Percentiles rank a stretch among this genome's conserved stretches.
These are phyloP conservation scores for Lipomyces oligophaga DNA, from an alignment of 805 yeast genomes.

Conservation along the genomic window DNA sequence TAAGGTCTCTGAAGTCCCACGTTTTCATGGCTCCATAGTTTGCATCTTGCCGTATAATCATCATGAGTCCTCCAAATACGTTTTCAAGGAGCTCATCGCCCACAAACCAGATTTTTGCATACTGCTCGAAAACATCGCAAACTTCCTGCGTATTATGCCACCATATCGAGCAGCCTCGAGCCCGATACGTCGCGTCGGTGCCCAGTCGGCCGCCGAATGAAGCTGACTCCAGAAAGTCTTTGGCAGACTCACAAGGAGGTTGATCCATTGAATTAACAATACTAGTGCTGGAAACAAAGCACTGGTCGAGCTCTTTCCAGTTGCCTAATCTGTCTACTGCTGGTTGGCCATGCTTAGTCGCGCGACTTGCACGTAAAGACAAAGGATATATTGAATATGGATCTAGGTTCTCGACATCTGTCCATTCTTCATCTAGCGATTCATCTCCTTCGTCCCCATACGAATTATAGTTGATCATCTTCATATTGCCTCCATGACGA, in stretches of 20 bases:
- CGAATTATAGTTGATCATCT: too few species aligned
- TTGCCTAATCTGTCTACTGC: background rate
- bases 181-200: constrained; percentile 17
- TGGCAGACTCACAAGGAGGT: constrained; percentile 6
- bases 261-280: background rate
- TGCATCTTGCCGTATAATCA: constrained; percentile 16
- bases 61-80: constrained; percentile 12
- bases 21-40: constrained; percentile 11
- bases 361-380: background rate
- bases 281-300: constrained; percentile 4
- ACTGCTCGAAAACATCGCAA: constrained; percentile 16
- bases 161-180: constrained; percentile 16
- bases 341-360: constrained; percentile 1
- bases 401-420: background rate
- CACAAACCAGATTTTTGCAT: constrained; percentile 7
- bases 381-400: background rate
- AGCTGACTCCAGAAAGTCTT: constrained; percentile 11
- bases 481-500: too few species aligned
- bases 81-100: constrained; percentile 22
- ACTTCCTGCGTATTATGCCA: constrained; percentile 16
- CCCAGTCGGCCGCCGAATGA: constrained; percentile 24
- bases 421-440: background rate
- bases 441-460: too few species aligned
- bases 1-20: constrained; percentile 4
- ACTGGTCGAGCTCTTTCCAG: constrained; percentile 1